phyloP scores from a whole-genome alignment of 2,329 filamentous ascomycete species.

The Thielaviopsis populi region DNA sequence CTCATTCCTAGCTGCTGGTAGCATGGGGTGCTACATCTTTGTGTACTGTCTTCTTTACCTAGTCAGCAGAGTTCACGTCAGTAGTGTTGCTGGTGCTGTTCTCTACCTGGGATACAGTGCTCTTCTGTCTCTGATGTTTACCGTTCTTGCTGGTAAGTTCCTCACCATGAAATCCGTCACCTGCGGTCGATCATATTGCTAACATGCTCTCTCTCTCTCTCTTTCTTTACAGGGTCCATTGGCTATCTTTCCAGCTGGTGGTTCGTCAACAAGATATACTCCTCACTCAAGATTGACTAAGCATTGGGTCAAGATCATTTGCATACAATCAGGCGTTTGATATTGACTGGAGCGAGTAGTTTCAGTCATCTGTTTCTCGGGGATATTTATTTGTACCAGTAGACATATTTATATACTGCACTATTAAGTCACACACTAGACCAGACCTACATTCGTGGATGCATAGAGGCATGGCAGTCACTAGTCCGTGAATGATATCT shows the following conservation, averaged over 20 bases:
- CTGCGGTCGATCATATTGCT: neutral
- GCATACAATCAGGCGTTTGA: neutral
- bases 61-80: constrained; percentile 72
- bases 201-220: constrained; percentile 16
- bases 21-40: constrained; percentile 84
- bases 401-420: neutral
- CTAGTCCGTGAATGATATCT: no score
- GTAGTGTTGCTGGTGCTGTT: constrained; percentile 70
- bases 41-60: constrained; percentile 83
- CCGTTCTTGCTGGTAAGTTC: constrained; percentile 76
- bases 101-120: constrained; percentile 88
- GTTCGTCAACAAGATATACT: constrained; percentile 87
- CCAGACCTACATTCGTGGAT: no score
- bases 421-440: neutral
- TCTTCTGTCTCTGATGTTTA: constrained; percentile 79
- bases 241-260: constrained; percentile 91
- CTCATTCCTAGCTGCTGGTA: constrained; percentile 79
- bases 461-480: no score
- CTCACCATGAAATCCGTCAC: neutral
- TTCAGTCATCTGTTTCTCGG: neutral
- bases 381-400: neutral
- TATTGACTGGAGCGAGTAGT: neutral
- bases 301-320: neutral
- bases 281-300: constrained; percentile 95
- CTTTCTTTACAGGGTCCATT: constrained; percentile 55